phyloP scores from a whole-genome alignment of 2,329 filamentous ascomycete species.

The Blastomyces parvus region DNA sequence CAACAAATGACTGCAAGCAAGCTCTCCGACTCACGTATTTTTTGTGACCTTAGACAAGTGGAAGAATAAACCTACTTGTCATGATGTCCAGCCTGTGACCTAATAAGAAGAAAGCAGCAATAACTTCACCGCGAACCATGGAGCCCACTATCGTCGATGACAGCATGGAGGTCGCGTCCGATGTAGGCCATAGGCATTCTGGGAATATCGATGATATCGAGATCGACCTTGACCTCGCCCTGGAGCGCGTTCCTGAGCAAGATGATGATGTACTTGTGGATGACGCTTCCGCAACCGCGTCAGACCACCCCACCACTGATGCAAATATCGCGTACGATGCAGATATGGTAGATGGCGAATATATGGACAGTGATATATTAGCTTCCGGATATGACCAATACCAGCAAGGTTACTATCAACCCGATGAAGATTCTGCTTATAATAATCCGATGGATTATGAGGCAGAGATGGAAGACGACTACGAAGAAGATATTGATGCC shows the following conservation, averaged over 20 bases:
- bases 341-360: conserved; percentile 39
- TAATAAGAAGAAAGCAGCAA: background rate
- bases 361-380: conserved; percentile 20
- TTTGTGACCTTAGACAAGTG: background rate
- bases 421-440: conserved; percentile 17
- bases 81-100: background rate
- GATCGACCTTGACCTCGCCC: conserved; percentile 49
- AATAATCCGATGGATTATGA: conserved; percentile 21
- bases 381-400: conserved; percentile 19
- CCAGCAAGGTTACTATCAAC: conserved; percentile 23
- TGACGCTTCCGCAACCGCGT: conserved; percentile 34
- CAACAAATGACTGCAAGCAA: background rate
- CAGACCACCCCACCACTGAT: conserved; percentile 26
- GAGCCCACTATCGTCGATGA: conserved; percentile 34
- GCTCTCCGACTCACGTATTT: conserved; percentile 1
- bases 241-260: conserved; percentile 31
- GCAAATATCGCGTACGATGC: conserved; percentile 33
- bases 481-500: conserved; percentile 28
- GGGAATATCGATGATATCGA: conserved; percentile 44
- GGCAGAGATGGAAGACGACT: conserved; percentile 35
- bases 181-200: conserved; percentile 33
- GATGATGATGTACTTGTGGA: conserved; percentile 52
- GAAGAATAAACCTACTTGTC: background rate
- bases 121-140: conserved; percentile 21
- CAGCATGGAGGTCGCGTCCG: conserved; percentile 35